phyloP scores from a whole-genome alignment of 768 basidiomycete species.

The Cyclocybe aegerita region DNA sequence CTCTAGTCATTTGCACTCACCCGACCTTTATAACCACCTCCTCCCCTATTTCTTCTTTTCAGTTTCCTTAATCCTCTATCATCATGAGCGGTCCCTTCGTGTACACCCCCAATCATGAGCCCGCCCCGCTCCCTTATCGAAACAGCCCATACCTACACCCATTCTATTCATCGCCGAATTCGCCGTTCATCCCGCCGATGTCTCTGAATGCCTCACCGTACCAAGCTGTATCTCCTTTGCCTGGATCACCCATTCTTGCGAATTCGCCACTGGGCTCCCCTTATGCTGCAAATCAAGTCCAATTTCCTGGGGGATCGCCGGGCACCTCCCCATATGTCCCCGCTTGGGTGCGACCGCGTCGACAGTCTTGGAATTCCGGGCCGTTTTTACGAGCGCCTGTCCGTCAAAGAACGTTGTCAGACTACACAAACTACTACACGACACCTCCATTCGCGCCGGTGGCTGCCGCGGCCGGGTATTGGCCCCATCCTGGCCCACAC shows the following conservation, averaged over 20 bases:
- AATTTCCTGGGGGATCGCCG: conserved; percentile 24
- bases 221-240: conserved; percentile 14
- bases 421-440: too few relatives aligned
- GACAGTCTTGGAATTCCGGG: conserved; percentile 44
- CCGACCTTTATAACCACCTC: neutral
- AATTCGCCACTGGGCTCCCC: conserved; percentile 14
- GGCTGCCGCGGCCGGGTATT: neutral
- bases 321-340: conserved; percentile 11
- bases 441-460: conserved; percentile 15
- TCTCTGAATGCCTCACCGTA: conserved; percentile 36
- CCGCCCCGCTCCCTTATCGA: conserved; percentile 26
- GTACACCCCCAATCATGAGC: conserved; percentile 32
- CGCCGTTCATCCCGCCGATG: conserved; percentile 44
- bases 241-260: conserved; percentile 16
- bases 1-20: too few relatives aligned
- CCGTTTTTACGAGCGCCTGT: conserved; percentile 10
- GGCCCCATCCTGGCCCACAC: conserved; percentile 22
- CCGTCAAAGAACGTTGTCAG: conserved; percentile 14
- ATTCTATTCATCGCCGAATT: conserved; percentile 27
- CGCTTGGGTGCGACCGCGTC: conserved; percentile 30
- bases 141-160: conserved; percentile 27
- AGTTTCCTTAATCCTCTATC: neutral
- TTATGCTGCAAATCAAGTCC: conserved; percentile 16
- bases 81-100: conserved; percentile 36
- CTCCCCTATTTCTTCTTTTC: neutral